These are phyloP conservation scores for Alternaria solani DNA, from an alignment of 2,329 filamentous ascomycete genomes.

Conservation along the genomic window DNA sequence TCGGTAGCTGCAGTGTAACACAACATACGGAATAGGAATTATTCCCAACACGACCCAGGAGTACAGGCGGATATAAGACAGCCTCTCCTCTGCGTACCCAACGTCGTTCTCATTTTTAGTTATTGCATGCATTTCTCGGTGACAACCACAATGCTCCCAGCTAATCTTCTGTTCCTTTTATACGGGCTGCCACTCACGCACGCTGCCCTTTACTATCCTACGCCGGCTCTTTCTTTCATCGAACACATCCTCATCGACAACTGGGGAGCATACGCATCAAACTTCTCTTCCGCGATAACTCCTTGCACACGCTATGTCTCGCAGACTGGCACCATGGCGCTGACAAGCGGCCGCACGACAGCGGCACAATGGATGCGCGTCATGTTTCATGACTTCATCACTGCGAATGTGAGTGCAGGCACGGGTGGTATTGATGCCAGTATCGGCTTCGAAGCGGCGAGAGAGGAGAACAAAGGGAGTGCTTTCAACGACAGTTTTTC, in stretches of 20 bases:
- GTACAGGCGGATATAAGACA: background rate
- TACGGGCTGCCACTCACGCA: background rate
- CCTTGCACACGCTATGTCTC: constrained; percentile 27
- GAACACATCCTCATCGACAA: constrained; percentile 28
- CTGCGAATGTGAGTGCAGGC: constrained; percentile 31
- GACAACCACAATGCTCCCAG: background rate
- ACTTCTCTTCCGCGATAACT: constrained; percentile 27
- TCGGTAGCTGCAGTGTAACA: background rate
- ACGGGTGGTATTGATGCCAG: constrained; percentile 43
- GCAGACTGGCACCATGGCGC: constrained; percentile 12
- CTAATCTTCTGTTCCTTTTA: background rate
- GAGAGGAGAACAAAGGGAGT: constrained; percentile 34
- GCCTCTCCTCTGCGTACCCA: background rate
- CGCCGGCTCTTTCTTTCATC: constrained; percentile 11
- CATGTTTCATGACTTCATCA: constrained; percentile 44
- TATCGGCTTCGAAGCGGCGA: constrained; percentile 39
- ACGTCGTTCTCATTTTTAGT: background rate
- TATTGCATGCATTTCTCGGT: background rate
- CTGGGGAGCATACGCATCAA: constrained; percentile 25
- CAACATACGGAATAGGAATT: background rate
- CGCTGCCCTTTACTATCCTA: constrained; percentile 15
- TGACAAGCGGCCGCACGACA: constrained; percentile 16
- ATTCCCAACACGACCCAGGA: background rate
- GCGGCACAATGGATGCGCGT: constrained; percentile 40
- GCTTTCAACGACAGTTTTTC: constrained; percentile 42